phyloP scores from a whole-genome alignment of 345 rosid species.

The Eutrema yunnanense region DNA sequence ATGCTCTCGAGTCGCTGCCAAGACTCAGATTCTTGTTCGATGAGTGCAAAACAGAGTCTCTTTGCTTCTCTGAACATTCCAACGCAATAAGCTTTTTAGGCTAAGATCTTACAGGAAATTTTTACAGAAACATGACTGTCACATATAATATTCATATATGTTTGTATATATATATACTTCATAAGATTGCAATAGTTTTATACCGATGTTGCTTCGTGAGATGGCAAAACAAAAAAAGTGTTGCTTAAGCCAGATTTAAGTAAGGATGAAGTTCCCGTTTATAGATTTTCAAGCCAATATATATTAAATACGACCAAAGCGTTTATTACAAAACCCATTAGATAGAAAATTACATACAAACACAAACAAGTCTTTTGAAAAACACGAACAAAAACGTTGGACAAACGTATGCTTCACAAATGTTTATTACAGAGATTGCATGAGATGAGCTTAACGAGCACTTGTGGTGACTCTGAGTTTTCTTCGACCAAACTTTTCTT shows the following conservation, averaged over 20 bases:
- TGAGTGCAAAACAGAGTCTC: background rate
- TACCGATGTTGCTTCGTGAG: background rate
- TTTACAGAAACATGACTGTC: conserved; percentile 12
- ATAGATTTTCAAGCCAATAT: background rate
- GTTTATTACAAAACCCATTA: background rate
- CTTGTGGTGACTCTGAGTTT: background rate
- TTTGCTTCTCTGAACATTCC: background rate
- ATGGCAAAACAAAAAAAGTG: background rate
- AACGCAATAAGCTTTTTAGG: background rate
- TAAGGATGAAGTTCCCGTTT: background rate
- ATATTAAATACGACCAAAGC: background rate
- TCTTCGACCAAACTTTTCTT: background rate
- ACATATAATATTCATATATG: conserved; percentile 1
- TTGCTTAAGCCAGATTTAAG: no score
- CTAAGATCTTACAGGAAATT: conserved; percentile 2
- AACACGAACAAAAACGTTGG: background rate
- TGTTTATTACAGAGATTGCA: background rate
- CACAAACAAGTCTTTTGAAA: background rate
- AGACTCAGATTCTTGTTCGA: conserved; percentile 82
- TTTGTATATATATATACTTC: background rate
- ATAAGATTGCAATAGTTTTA: background rate
- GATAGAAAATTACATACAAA: background rate
- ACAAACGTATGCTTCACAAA: background rate
- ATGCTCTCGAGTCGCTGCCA: conserved; percentile 89
- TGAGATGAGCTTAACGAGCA: background rate